A percentile compares a stretch with the other conserved stretches of the same genome.
These are phyloP conservation scores for Calonectria pseudoreteaudii DNA, from an alignment of 2,329 filamentous ascomycete genomes.

Conservation along the genomic window DNA sequence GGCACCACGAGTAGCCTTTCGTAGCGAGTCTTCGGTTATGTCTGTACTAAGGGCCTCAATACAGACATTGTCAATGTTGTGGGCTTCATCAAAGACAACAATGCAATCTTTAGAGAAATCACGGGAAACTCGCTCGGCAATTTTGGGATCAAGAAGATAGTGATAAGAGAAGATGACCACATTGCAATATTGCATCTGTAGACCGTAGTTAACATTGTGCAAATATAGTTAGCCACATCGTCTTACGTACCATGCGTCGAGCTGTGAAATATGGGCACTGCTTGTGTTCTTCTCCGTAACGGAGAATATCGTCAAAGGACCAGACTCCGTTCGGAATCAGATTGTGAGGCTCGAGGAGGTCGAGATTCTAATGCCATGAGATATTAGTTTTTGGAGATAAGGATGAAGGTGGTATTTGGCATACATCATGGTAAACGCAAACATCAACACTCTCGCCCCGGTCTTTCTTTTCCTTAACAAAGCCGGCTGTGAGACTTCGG, in stretches of 20 bases:
- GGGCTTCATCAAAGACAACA: slow-evolving; percentile 97
- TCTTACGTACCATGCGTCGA: slow-evolving; percentile 80
- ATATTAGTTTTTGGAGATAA: slow-evolving; percentile 21
- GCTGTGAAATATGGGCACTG: slow-evolving; percentile 98
- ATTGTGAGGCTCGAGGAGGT: slow-evolving; percentile 94
- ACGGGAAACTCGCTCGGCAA: slow-evolving; percentile 93
- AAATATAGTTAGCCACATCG: neutral
- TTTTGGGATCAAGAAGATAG: slow-evolving; percentile 97
- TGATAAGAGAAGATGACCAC: slow-evolving; percentile 99
- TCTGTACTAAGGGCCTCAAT: slow-evolving; percentile 98
- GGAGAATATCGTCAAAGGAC: slow-evolving; percentile 89
- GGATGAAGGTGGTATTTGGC: slow-evolving; percentile 38
- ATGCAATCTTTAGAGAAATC: slow-evolving; percentile 99
- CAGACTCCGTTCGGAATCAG: slow-evolving; percentile 95
- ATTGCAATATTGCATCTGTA: slow-evolving; percentile 96
- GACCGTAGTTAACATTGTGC: slow-evolving; percentile 14
- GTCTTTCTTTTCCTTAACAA: slow-evolving; percentile 98
- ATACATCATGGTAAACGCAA: slow-evolving; percentile 93
- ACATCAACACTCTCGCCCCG: slow-evolving; percentile 93
- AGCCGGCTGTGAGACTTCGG: slow-evolving; percentile 93
- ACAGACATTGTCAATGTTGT: slow-evolving; percentile 99
- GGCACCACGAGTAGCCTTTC: slow-evolving; percentile 90
- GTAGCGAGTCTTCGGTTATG: slow-evolving; percentile 92
- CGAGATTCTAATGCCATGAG: slow-evolving; percentile 75
- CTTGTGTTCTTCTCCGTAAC: slow-evolving; percentile 94